These are phyloP conservation scores for Fusarium algeriense DNA, from an alignment of 2,329 filamentous ascomycete species.

Conservation along the genomic window DNA sequence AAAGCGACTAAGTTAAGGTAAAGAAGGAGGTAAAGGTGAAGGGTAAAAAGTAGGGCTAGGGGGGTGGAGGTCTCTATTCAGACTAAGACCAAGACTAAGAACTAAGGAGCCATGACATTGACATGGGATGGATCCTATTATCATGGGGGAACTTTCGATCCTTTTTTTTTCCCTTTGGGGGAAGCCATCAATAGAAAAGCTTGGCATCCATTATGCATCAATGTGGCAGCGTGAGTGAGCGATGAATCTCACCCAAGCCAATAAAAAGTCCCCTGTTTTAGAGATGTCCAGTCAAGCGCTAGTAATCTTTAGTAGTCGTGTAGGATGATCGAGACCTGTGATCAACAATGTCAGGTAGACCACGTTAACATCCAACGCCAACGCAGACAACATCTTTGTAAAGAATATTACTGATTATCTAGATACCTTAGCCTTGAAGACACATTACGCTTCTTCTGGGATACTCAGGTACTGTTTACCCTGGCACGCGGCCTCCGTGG, in stretches of 20 bases:
- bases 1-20: not conserved
- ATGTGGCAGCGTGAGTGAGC: constrained; percentile 5
- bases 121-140: constrained; percentile 35
- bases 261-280: constrained; percentile 34
- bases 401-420: not conserved
- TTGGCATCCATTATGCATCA: constrained; percentile 24
- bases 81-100: constrained; percentile 10
- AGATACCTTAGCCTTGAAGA: not conserved
- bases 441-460: no score
- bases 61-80: constrained; percentile 35
- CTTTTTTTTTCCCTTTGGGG: constrained; percentile 9
- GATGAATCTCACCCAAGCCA: constrained; percentile 10
- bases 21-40: constrained; percentile 3
- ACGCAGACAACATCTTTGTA: not conserved
- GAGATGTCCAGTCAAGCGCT: constrained; percentile 13
- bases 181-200: constrained; percentile 27
- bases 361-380: not conserved
- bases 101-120: constrained; percentile 40
- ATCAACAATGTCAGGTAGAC: constrained; percentile 7
- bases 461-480: constrained; percentile 5
- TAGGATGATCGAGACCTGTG: constrained; percentile 20
- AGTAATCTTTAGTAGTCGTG: constrained; percentile 6
- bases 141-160: constrained; percentile 33
- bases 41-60: constrained; percentile 39
- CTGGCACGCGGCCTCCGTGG: constrained; percentile 37